Evolutionary conservation across 345 rosid species (phyloP), one percentile per base, ranked within the genome.

Genomic region (Erucastrum elatum): DNA sequence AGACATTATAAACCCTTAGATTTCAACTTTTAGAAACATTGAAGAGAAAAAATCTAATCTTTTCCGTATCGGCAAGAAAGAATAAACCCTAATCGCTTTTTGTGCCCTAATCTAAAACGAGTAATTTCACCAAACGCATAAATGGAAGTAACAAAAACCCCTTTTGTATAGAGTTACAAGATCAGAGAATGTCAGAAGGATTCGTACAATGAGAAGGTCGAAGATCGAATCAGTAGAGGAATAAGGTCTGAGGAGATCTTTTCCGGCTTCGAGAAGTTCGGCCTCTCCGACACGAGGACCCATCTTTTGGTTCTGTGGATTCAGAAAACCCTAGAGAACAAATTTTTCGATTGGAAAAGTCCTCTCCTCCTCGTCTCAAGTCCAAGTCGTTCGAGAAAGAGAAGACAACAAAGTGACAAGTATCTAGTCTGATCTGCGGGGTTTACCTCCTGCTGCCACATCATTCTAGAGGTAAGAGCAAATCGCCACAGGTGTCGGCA

Each of bases 121-220:
- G 51, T 2, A 49, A n/a, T 49, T 49, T 49, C 56, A 49, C 17
- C 56, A 44, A 44, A 44, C 51, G 51, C n/a, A n/a, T n/a, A 1
- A 51, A 15, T 1, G n/a, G n/a, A n/a, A n/a, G n/a, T 8, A 51
- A 51, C 56, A 51, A 51, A 51, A 0, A 12, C 53, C 53, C 15
- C 4, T 46, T 13, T 46, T 15, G 12, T 46, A 46, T 15, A 12
- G 53, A 12, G 53, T 46, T 44, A 46, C 16, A 13, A 46, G 53
- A 46, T 3, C 53, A 46, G 16, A 46, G 53, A 46, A 46, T 46
- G 53, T 4, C 16, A 46, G 2, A 51, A n/a, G 21, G 59, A 62
- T 3, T 59, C 69, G 80, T 87, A 93, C 98, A 85, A 88, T 85
- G 68, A 93, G 93, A 69, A 80, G 82, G 72, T 8, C 29, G 66